Conservation (phyloP, 2,329 filamentous ascomycete genomes). For the Penicillium janthinellum region DNA sequence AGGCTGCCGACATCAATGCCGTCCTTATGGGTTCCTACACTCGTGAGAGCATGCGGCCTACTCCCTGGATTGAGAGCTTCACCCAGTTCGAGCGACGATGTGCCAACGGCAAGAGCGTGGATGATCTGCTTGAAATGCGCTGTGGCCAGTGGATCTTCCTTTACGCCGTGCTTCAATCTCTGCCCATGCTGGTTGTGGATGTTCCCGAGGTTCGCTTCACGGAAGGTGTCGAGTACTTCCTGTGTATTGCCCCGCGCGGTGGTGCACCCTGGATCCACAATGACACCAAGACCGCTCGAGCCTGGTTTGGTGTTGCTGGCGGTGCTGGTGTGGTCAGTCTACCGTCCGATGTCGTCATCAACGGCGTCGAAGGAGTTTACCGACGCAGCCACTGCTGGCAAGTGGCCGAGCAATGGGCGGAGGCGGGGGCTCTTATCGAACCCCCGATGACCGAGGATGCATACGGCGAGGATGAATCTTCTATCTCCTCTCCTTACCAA, state of each 20-base stretch:
- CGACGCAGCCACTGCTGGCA: constrained; percentile 70
- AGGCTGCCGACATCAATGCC: constrained; percentile 74
- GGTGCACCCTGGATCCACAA: constrained; percentile 53
- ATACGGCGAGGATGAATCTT: constrained; percentile 42
- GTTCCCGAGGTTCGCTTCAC: constrained; percentile 48
- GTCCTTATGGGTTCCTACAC: constrained; percentile 83
- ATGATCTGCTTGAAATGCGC: constrained; percentile 50
- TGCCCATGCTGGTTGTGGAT: constrained; percentile 54
- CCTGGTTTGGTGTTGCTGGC: constrained; percentile 61
- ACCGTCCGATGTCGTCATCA: constrained; percentile 65
- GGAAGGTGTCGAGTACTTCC: constrained; percentile 53
- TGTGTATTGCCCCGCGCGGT: constrained; percentile 52
- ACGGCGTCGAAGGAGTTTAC: constrained; percentile 69
- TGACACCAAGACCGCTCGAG: constrained; percentile 46
- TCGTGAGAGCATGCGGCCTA: constrained; percentile 62
- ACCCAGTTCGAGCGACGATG: constrained; percentile 51
- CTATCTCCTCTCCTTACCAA: constrained; percentile 41
- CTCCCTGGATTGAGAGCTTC: constrained; percentile 51
- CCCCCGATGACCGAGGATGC: constrained; percentile 38
- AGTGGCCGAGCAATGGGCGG: constrained; percentile 63
- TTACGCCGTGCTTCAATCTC: constrained; percentile 53
- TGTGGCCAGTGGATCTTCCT: constrained; percentile 56
- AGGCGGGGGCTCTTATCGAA: constrained; percentile 40
- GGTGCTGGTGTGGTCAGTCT: constrained; percentile 62
- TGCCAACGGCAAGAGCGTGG: constrained; percentile 46